Percentiles rank a stretch among this genome's conserved stretches.
Evolutionary conservation across 257 asterid genomes (phyloP).

Genomic region (Solanum ahanhuiri): DNA sequence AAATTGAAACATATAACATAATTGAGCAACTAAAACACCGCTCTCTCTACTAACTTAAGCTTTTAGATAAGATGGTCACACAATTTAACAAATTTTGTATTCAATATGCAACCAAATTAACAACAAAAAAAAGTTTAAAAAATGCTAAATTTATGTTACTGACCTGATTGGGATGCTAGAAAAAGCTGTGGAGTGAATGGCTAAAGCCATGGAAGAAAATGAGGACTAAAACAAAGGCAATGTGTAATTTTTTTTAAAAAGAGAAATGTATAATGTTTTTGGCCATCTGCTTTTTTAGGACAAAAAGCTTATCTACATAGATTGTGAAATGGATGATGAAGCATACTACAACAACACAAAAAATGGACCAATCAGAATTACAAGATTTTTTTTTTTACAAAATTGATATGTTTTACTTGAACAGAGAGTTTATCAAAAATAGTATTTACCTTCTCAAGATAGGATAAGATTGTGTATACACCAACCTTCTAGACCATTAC

Average conservation of each 20-base stretch:
- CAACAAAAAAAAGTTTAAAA: not conserved
- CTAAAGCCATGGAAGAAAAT: constrained; percentile 31
- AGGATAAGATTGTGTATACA: not conserved
- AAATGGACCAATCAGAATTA: constrained; percentile 12
- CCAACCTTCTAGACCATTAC: not conserved
- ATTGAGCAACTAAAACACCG: not conserved
- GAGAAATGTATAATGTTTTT: not conserved
- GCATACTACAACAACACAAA: not conserved
- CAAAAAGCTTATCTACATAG: constrained; percentile 26
- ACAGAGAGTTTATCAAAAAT: not conserved
- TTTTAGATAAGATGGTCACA: no score
- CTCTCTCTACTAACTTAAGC: not conserved
- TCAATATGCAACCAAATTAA: not conserved
- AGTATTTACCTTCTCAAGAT: not conserved
- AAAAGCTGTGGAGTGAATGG: constrained; percentile 41
- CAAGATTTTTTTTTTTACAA: not conserved
- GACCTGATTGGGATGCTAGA: constrained; percentile 41
- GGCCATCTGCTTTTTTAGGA: not conserved
- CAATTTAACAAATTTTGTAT: not conserved
- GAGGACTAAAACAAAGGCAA: not conserved
- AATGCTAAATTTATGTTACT: not conserved
- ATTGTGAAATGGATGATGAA: constrained; percentile 7
- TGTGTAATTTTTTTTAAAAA: not conserved
- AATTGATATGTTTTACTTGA: not conserved
- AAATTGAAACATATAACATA: not conserved